Percentiles rank a stretch among this genome's conserved stretches.
phyloP scores from a whole-genome alignment of 192 early-diverging fungal species.

The Coemansia sp. region DNA sequence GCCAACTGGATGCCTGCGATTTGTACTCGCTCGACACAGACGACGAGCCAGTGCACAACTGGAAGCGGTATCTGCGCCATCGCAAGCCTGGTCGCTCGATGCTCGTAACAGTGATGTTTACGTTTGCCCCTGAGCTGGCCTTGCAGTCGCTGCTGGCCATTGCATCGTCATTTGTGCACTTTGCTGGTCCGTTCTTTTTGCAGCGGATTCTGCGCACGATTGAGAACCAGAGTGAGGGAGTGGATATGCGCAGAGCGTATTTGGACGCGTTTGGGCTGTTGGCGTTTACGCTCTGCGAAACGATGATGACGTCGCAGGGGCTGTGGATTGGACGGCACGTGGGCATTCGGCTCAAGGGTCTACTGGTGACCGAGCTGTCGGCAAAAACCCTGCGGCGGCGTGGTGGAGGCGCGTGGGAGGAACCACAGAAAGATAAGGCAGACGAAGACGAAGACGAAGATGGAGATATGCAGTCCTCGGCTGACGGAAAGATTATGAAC shows the following conservation, averaged over 20 bases:
- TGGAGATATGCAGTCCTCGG: slow-evolving; percentile 29
- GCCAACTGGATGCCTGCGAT: slow-evolving; percentile 62
- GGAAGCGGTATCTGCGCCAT: slow-evolving; percentile 29
- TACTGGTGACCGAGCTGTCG: slow-evolving; percentile 67
- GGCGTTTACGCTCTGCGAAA: slow-evolving; percentile 39
- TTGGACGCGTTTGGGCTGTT: slow-evolving; percentile 64
- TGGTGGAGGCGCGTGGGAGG: slow-evolving; percentile 57
- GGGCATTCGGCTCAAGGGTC: slow-evolving; percentile 60
- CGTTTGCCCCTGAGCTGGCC: slow-evolving; percentile 50
- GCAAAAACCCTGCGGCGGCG: slow-evolving; percentile 64
- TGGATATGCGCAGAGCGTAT: slow-evolving; percentile 43
- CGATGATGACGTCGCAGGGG: slow-evolving; percentile 53
- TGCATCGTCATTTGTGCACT: slow-evolving; percentile 28
- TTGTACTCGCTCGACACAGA: slow-evolving; percentile 56
- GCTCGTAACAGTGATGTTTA: slow-evolving; percentile 26
- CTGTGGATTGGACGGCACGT: slow-evolving; percentile 68
- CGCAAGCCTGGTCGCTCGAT: slow-evolving; percentile 33
- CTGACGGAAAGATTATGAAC: slow-evolving; percentile 72
- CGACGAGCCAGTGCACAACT: slow-evolving; percentile 53
- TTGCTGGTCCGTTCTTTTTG: slow-evolving; percentile 60
- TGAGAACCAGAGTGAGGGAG: slow-evolving; percentile 34
- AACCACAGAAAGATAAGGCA: slow-evolving; percentile 17
- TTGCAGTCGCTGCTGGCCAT: slow-evolving; percentile 42
- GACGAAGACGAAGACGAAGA: slow-evolving; percentile 26
- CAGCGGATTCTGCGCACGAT: slow-evolving; percentile 61